Percentiles rank a stretch among this genome's conserved stretches.
phyloP scores from a whole-genome alignment of 1,284 basidiomycete genomes.

The Macrocystidia cucumis region DNA sequence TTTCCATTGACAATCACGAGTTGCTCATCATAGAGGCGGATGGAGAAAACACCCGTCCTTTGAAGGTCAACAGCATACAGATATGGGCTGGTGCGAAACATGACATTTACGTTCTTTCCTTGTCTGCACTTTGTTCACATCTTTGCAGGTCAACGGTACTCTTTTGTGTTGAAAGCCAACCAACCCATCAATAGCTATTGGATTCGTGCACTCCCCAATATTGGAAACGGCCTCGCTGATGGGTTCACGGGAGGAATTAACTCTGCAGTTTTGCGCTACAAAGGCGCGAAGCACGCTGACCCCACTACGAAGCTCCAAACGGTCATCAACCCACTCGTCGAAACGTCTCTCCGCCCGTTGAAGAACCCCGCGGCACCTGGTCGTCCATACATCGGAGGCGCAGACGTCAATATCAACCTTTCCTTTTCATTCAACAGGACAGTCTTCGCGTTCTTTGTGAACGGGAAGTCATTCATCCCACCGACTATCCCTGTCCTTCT shows the following conservation, averaged over 20 bases:
- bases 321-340: conserved; percentile 12
- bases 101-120: background rate
- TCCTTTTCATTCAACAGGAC: conserved; percentile 11
- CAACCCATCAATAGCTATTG: conserved; percentile 26
- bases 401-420: conserved; percentile 16
- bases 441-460: conserved; percentile 9
- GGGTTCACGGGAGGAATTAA: conserved; percentile 20
- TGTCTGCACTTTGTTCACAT: background rate
- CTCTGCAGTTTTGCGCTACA: conserved; percentile 28
- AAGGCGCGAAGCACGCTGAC: conserved; percentile 20
- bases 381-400: conserved; percentile 13
- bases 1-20: conserved; percentile 24
- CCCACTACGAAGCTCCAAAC: conserved; percentile 16
- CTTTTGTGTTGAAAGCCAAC: conserved; percentile 29
- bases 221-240: conserved; percentile 12
- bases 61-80: background rate
- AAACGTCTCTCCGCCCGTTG: conserved; percentile 17
- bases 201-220: conserved; percentile 27
- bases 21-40: conserved; percentile 1
- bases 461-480: conserved; percentile 9
- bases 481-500: conserved; percentile 17
- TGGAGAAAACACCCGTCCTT: background rate
- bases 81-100: background rate
- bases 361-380: conserved; percentile 15
- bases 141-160: conserved; percentile 27